Base-by-base conservation (phyloP, 129 eudicot species). In the Lactuca saligna region DNA sequence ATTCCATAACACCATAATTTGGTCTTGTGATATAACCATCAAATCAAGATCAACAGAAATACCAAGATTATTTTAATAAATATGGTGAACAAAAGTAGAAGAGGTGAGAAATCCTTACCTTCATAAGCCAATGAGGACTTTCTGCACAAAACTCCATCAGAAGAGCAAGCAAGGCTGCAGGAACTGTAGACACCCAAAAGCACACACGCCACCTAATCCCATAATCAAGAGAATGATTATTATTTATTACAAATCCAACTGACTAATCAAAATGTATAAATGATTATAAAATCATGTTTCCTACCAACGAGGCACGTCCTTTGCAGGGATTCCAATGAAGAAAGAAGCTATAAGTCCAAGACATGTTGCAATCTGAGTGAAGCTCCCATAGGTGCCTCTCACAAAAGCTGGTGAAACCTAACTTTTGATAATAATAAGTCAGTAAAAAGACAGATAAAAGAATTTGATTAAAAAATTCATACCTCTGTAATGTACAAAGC, bases 101-200 rank as follows among this genome's bases (percentile, higher is more conserved):
- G 8, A 1, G 9, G 29, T 38, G 75, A 68, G 65, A 33, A 39
- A 61, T 51, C 44, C 39, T 68, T 66, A 88, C 97, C 93, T 91
- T 91, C 42, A 83, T 79, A 77, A 88, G 96, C 97, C 97, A 91
- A 70, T 88, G 96, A 75, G 97, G 97, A 83, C 90, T 83, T 82
- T 91, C 97, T 13, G 93, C 91, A 74, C 90, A 91, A 61, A 88
- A 85, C 81, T 83, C 96, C 85, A 88, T 91, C 50, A 82, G 50
- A 46, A 91, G 54, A 63, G 82, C 90, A 75, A 91, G 90, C 67
- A 83, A 77, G 17, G 85, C 83, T 41, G 97, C 92, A 64, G 97
- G 97, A 70, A 85, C 66, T 35, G 82, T 79, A 65, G 97, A 81
- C 51, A 83, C 85, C 97, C 96, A 91, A 67, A 91, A 91, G 78